Evolutionary conservation across 1,139 yeast genomes (phyloP).

Genomic region (Hansenula anomala): DNA sequence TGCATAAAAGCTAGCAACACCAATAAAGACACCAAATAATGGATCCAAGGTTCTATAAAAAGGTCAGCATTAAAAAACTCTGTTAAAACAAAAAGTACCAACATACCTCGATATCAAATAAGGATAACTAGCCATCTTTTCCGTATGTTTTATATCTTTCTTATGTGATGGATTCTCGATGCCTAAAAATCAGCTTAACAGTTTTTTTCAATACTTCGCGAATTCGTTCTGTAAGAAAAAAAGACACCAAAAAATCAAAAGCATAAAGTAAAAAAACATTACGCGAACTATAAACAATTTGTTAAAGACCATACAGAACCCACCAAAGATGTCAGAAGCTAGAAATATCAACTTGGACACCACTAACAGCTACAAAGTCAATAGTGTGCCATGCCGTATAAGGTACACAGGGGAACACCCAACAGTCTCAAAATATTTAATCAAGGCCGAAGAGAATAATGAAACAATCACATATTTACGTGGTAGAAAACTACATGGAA

Average conservation of each 20-base stretch:
- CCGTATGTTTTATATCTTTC: too few relatives aligned
- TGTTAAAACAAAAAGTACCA: background rate
- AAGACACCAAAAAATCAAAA: background rate
- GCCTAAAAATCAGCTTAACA: too few relatives aligned
- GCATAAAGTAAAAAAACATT: too few relatives aligned
- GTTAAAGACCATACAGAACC: background rate
- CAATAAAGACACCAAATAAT: conserved; percentile 51
- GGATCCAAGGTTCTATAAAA: conserved; percentile 46
- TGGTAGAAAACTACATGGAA: conserved; percentile 21
- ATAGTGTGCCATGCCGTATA: conserved; percentile 14
- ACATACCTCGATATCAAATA: conserved; percentile 19
- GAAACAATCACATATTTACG: conserved; percentile 14
- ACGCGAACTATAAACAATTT: background rate
- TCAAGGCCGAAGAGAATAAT: conserved; percentile 5
- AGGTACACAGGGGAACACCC: conserved; percentile 11
- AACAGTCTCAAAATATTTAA: conserved; percentile 11
- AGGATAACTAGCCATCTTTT: conserved; percentile 1
- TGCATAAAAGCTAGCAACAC: conserved; percentile 53
- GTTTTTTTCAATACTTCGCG: too few relatives aligned
- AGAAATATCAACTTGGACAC: background rate
- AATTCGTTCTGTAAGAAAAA: background rate
- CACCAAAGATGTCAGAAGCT: background rate
- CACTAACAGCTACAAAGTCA: conserved; percentile 3
- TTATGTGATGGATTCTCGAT: too few relatives aligned
- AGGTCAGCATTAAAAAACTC: background rate